These are phyloP conservation scores for Annulohypoxylon stygium DNA, from an alignment of 495 filamentous ascomycete species.

Conservation along the genomic window DNA sequence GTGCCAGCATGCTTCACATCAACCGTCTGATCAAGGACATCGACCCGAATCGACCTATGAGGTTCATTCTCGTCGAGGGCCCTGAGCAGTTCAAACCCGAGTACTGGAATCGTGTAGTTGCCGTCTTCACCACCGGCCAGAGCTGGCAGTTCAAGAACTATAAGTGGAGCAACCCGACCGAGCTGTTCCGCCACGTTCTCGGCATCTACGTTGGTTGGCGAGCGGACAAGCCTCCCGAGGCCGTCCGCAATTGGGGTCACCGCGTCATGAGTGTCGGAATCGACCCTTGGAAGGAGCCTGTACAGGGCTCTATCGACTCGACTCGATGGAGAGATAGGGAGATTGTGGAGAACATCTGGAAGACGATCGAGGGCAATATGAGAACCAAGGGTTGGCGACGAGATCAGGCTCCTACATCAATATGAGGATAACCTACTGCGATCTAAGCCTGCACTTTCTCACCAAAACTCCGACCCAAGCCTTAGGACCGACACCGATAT, in stretches of 20 bases:
- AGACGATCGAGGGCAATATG: slow-evolving; percentile 90
- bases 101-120: slow-evolving; percentile 96
- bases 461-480: not conserved
- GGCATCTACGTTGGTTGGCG: slow-evolving; percentile 94
- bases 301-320: slow-evolving; percentile 60
- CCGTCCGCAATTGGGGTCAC: slow-evolving; percentile 85
- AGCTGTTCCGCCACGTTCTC: slow-evolving; percentile 87
- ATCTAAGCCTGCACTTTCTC: not conserved
- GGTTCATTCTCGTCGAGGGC: slow-evolving; percentile 94
- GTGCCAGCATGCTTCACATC: slow-evolving; percentile 84
- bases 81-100: slow-evolving; percentile 96
- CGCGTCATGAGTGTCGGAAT: slow-evolving; percentile 79
- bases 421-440: slow-evolving; percentile 44
- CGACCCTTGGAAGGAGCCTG: slow-evolving; percentile 79
- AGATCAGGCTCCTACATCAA: slow-evolving; percentile 68
- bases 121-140: slow-evolving; percentile 97
- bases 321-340: slow-evolving; percentile 92
- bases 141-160: slow-evolving; percentile 99
- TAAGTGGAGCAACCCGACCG: slow-evolving; percentile 90
- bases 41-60: slow-evolving; percentile 76
- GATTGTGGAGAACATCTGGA: slow-evolving; percentile 94
- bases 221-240: slow-evolving; percentile 81
- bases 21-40: slow-evolving; percentile 82
- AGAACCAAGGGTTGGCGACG: slow-evolving; percentile 82
- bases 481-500: not conserved